Percentiles rank a stretch among this genome's conserved stretches.
Conservation (phyloP, 1,284 basidiomycete genomes). For the Wallemia hederae region DNA sequence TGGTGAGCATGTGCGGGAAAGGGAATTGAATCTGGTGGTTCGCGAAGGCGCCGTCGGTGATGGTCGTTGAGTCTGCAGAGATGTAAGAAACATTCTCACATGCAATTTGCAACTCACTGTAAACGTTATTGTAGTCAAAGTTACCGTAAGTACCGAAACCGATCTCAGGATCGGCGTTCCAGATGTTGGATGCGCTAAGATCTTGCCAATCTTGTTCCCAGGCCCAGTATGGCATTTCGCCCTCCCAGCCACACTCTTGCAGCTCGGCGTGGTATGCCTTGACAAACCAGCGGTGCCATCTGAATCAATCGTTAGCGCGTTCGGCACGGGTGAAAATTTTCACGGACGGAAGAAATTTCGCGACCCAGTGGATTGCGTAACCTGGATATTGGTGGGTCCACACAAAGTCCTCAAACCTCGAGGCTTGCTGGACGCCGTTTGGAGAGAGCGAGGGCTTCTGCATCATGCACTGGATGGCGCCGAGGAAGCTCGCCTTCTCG, state of each 20-base stretch:
- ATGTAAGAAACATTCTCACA: background rate
- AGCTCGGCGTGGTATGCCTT: background rate
- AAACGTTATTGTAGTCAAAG: background rate
- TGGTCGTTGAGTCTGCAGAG: background rate
- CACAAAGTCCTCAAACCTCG: background rate
- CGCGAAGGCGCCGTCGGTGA: background rate
- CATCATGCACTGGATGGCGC: background rate
- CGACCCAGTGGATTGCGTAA: background rate
- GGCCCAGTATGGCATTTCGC: background rate
- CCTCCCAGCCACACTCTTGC: background rate
- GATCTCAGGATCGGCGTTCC: background rate
- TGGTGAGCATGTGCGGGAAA: background rate
- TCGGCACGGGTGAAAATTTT: too few relatives aligned
- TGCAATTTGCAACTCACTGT: background rate
- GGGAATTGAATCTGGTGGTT: background rate
- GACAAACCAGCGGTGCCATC: constrained; percentile 1
- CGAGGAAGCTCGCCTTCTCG: background rate
- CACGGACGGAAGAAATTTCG: background rate
- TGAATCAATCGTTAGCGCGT: too few relatives aligned
- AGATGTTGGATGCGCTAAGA: background rate
- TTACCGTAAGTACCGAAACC: background rate
- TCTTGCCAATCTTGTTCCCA: constrained; percentile 1
- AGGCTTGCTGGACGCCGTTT: background rate
- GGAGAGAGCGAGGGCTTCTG: background rate
- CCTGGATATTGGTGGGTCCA: background rate